phyloP scores from a whole-genome alignment of 768 basidiomycete species.

The Amanita molliuscula region DNA sequence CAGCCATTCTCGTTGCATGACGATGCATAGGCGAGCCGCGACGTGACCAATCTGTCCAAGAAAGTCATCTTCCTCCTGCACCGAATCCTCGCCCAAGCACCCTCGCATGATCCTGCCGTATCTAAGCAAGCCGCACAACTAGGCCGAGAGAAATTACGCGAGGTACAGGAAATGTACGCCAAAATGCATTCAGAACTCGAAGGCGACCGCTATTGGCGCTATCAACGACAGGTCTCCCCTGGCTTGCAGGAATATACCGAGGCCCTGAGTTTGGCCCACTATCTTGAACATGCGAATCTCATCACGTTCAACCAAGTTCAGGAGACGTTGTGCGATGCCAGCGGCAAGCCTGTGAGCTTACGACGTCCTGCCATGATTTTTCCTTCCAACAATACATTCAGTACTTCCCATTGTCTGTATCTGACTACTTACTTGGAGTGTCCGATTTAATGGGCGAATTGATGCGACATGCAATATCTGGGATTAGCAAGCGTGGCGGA shows the following conservation, averaged over 20 bases:
- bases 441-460: slow-evolving; percentile 95
- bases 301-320: slow-evolving; percentile 66
- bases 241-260: slow-evolving; percentile 96
- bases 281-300: slow-evolving; percentile 58
- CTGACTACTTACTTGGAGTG: slow-evolving; percentile 87
- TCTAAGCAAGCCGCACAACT: slow-evolving; percentile 36
- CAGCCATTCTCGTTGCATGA: background rate
- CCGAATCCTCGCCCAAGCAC: slow-evolving; percentile 38
- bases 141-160: slow-evolving; percentile 50
- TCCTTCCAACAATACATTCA: slow-evolving; percentile 18
- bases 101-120: slow-evolving; percentile 15
- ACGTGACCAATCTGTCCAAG: slow-evolving; percentile 87
- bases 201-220: slow-evolving; percentile 69
- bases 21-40: slow-evolving; percentile 55
- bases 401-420: slow-evolving; percentile 68
- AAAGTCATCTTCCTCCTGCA: slow-evolving; percentile 91
- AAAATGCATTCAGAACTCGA: slow-evolving; percentile 49
- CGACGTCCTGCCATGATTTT: background rate
- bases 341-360: slow-evolving; percentile 53
- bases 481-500: slow-evolving; percentile 58
- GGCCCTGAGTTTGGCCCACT: slow-evolving; percentile 82
- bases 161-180: slow-evolving; percentile 58
- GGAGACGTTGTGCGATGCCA: slow-evolving; percentile 40
- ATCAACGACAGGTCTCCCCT: slow-evolving; percentile 63
- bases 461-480: slow-evolving; percentile 90